phyloP scores from a whole-genome alignment of 176 grass and related monocot genomes.

The Raddia guianensis region DNA sequence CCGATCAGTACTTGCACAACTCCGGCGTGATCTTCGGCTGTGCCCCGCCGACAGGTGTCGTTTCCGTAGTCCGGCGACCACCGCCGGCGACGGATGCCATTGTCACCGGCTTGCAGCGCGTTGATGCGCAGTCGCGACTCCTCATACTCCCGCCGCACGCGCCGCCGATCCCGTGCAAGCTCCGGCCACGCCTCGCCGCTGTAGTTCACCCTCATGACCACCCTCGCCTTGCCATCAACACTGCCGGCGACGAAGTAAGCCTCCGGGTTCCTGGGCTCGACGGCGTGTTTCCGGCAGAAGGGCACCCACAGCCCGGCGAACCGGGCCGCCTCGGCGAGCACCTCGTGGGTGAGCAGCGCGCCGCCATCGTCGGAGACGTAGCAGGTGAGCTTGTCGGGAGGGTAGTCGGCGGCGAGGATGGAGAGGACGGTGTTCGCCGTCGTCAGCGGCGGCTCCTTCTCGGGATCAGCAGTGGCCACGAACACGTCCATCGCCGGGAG shows the following conservation, averaged over 20 bases:
- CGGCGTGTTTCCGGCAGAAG: conserved; percentile 36
- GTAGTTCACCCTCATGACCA: not conserved
- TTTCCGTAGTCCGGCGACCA: not conserved
- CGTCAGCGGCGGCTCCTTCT: conserved; percentile 34
- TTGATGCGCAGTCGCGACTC: conserved; percentile 37
- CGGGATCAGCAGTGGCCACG: conserved; percentile 26
- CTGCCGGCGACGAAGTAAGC: not conserved
- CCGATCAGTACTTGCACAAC: not conserved
- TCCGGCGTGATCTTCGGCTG: conserved; percentile 6
- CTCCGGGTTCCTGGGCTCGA: conserved; percentile 34
- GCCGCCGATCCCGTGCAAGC: conserved; percentile 12
- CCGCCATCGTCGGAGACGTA: conserved; percentile 45
- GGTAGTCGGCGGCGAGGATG: conserved; percentile 39
- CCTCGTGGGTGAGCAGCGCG: not conserved
- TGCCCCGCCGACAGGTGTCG: not conserved
- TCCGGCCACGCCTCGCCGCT: conserved; percentile 24
- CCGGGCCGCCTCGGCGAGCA: not conserved
- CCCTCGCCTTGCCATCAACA: not conserved
- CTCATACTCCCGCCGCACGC: conserved; percentile 43
- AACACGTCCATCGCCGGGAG: conserved; percentile 28
- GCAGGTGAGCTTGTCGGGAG: conserved; percentile 25
- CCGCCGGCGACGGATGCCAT: not conserved
- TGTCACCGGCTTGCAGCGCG: conserved; percentile 17
- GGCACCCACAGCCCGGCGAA: conserved; percentile 42
- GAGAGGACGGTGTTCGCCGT: conserved; percentile 41